Evolutionary conservation across 163 green algal species (phyloP).

Genomic region (Prototheca wickerhamii): DNA sequence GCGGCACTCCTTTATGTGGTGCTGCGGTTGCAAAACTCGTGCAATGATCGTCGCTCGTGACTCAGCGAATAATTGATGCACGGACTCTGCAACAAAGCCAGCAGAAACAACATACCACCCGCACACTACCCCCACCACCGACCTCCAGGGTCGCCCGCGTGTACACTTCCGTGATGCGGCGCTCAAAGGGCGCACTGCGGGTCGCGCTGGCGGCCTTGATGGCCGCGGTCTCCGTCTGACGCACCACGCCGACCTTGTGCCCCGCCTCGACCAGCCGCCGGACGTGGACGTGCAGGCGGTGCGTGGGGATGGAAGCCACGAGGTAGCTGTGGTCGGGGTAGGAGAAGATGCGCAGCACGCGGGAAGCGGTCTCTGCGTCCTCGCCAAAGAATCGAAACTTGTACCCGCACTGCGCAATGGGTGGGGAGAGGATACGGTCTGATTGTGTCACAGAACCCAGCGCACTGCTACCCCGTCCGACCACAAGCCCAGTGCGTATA

Average conservation of each 20-base stretch:
- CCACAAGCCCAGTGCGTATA: not conserved
- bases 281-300: constrained; percentile 74
- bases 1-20: too few species aligned
- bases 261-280: constrained; percentile 69
- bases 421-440: not conserved
- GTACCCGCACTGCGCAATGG: constrained; percentile 54
- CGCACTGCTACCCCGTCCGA: not conserved
- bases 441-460: not conserved
- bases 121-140: not conserved
- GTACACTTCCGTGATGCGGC: constrained; percentile 72
- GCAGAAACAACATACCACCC: not conserved
- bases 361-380: constrained; percentile 59
- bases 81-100: not conserved
- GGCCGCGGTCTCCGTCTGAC: constrained; percentile 72
- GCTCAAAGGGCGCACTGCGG: constrained; percentile 49
- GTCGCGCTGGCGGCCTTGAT: constrained; percentile 60
- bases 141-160: constrained; percentile 81
- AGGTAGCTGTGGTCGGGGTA: constrained; percentile 26
- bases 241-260: constrained; percentile 68
- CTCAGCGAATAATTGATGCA: too few species aligned
- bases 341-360: constrained; percentile 16
- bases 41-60: too few species aligned
- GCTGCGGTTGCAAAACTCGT: too few species aligned
- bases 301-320: constrained; percentile 57
- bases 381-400: constrained; percentile 78